A percentile compares a stretch with the other conserved stretches of the same genome.
Conservation (phyloP, 352 stramenopile species). For the Globisporangium ultimum region DNA sequence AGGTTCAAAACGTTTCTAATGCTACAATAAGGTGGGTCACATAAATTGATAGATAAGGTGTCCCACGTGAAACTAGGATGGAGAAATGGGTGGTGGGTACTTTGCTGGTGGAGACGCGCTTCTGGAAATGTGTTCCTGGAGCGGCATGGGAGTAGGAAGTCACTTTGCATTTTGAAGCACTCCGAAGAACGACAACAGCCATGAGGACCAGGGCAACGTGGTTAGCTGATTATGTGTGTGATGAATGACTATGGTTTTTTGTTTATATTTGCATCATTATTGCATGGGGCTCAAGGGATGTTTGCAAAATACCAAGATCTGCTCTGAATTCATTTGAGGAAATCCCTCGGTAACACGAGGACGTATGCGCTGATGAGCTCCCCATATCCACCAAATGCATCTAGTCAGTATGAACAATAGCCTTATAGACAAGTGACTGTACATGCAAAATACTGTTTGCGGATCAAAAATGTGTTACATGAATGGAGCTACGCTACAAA, state of each 20-base stretch:
- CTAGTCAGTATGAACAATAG: background rate
- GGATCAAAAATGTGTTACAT: no score
- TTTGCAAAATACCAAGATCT: constrained; percentile 81
- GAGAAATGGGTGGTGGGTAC: constrained; percentile 6
- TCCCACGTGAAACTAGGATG: background rate
- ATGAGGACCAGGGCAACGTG: no score
- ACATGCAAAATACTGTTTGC: no score
- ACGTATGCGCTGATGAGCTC: constrained; percentile 66
- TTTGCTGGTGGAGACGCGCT: background rate
- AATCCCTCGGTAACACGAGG: constrained; percentile 80
- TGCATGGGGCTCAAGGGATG: constrained; percentile 46
- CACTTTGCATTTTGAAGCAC: background rate
- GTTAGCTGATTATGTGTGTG: background rate
- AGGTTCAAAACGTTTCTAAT: constrained; percentile 6
- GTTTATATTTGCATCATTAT: background rate
- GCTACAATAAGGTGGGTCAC: background rate
- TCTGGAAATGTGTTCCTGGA: no score
- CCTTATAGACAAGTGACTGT: no score
- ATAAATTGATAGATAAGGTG: background rate
- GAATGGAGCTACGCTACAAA: no score
- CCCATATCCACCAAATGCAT: background rate
- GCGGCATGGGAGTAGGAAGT: background rate
- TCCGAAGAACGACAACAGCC: no score
- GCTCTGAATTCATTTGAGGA: constrained; percentile 79
- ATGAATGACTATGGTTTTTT: no score